Conservation (phyloP, 768 basidiomycete species). For the Collybia mongolica region DNA sequence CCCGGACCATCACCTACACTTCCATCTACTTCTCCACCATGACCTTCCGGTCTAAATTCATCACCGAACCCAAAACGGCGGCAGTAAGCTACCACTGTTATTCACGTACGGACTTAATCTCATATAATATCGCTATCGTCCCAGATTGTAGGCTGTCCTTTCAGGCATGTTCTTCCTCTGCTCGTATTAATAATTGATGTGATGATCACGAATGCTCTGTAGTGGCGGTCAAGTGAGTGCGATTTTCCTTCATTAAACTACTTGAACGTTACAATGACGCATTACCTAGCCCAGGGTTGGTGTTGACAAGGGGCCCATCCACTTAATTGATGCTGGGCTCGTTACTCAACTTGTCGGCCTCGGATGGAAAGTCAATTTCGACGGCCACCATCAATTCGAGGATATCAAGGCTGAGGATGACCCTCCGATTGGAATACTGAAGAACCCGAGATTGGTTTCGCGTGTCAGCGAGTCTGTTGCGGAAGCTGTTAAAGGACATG, state of each 20-base stretch:
- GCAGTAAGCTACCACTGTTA: constrained; percentile 56
- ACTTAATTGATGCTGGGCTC: constrained; percentile 86
- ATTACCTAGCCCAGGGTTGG: constrained; percentile 63
- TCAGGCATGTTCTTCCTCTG: constrained; percentile 61
- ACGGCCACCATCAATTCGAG: constrained; percentile 89
- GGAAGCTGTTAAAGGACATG: constrained; percentile 71
- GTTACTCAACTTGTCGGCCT: constrained; percentile 70
- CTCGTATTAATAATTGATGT: constrained; percentile 4
- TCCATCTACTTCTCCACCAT: constrained; percentile 13
- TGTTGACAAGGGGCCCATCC: constrained; percentile 87
- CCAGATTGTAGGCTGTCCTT: constrained; percentile 93
- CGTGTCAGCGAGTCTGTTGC: constrained; percentile 79
- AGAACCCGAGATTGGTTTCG: constrained; percentile 87
- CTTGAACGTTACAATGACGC: constrained; percentile 8
- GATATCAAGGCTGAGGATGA: constrained; percentile 62
- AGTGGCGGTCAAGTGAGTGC: constrained; percentile 67
- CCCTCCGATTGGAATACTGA: constrained; percentile 84
- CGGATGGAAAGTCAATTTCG: constrained; percentile 89
- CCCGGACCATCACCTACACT: background rate
- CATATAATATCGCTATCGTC: constrained; percentile 11
- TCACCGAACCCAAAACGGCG: constrained; percentile 69
- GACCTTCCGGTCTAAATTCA: constrained; percentile 41
- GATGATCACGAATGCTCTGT: constrained; percentile 3
- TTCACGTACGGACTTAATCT: background rate
- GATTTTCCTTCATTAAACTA: background rate